These are phyloP conservation scores for Mycena belliarum DNA, from an alignment of 768 basidiomycete species.

Conservation along the genomic window DNA sequence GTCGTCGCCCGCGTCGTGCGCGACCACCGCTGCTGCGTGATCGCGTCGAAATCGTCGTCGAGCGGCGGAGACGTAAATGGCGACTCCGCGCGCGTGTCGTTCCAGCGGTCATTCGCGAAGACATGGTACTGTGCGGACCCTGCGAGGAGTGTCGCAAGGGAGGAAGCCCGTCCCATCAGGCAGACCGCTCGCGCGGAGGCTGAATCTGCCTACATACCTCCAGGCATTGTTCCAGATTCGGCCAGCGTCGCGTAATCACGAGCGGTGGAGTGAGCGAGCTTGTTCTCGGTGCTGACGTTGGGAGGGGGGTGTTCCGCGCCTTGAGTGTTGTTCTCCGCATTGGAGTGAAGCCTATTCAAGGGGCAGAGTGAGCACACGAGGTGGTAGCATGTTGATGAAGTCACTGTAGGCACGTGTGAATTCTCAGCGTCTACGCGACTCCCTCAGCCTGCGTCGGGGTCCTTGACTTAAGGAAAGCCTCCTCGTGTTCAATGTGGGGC, in stretches of 20 bases:
- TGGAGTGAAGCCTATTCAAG: slow-evolving; percentile 17
- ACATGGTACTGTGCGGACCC: slow-evolving; percentile 41
- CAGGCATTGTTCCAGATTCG: slow-evolving; percentile 17
- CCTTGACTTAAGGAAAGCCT: no score
- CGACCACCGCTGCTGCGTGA: slow-evolving; percentile 25
- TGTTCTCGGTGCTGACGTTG: neutral
- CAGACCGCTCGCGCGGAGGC: neutral
- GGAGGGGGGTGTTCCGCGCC: neutral
- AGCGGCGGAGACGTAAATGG: slow-evolving; percentile 41
- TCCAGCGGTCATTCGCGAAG: slow-evolving; percentile 37
- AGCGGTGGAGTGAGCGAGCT: slow-evolving; percentile 2
- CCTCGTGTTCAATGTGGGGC: no score
- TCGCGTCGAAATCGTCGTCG: slow-evolving; percentile 43
- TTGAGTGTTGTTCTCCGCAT: slow-evolving; percentile 9
- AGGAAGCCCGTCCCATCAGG: neutral
- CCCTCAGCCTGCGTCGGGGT: neutral
- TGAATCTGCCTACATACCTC: neutral
- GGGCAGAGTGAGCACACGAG: slow-evolving; percentile 18
- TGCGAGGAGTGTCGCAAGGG: slow-evolving; percentile 16
- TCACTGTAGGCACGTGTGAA: slow-evolving; percentile 14
- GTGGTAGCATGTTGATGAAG: slow-evolving; percentile 20
- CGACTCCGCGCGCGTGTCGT: slow-evolving; percentile 38
- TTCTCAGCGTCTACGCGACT: slow-evolving; percentile 1
- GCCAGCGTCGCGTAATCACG: slow-evolving; percentile 12
- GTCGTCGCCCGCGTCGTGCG: slow-evolving; percentile 12